A percentile compares a stretch with the other conserved stretches of the same genome.
phyloP scores from a whole-genome alignment of 306 rosid species.

The Vicia villosa region DNA sequence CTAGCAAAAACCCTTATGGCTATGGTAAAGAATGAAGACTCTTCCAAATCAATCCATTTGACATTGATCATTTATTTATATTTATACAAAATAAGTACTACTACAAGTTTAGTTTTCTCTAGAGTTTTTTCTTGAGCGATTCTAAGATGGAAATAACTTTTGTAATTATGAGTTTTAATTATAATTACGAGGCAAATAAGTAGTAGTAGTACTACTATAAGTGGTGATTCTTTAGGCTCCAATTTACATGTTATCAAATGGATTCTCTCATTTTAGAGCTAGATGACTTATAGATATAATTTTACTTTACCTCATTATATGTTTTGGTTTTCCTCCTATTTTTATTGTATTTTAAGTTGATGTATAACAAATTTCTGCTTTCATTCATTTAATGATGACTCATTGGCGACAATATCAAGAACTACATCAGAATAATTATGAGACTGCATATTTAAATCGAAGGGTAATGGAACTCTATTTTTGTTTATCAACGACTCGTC shows the following conservation, averaged over 20 bases:
- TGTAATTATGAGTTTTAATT: conserved; percentile 34
- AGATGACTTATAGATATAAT: conserved; percentile 18
- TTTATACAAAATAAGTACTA: conserved; percentile 7
- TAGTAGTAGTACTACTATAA: conserved; percentile 32
- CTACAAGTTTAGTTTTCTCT: conserved; percentile 23
- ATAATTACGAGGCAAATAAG: conserved; percentile 37
- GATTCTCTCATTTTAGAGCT: conserved; percentile 27
- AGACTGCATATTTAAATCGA: too few species aligned
- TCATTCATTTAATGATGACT: too few species aligned
- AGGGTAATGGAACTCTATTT: too few species aligned
- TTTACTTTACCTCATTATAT: neutral
- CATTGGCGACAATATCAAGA: too few species aligned
- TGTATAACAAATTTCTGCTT: too few species aligned
- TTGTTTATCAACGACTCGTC: too few species aligned
- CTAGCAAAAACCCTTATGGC: conserved; percentile 94
- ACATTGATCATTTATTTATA: conserved; percentile 27
- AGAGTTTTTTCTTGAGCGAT: conserved; percentile 26
- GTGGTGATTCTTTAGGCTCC: conserved; percentile 22
- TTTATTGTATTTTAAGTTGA: too few species aligned
- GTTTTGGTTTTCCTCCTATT: conserved; percentile 1
- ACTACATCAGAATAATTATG: too few species aligned
- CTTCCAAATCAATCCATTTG: conserved; percentile 35
- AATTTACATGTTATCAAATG: conserved; percentile 19
- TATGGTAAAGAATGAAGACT: conserved; percentile 52
- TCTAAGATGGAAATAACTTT: conserved; percentile 29